These are phyloP conservation scores for Annulohypoxylon stygium DNA, from an alignment of 495 filamentous ascomycete genomes.

Conservation along the genomic window DNA sequence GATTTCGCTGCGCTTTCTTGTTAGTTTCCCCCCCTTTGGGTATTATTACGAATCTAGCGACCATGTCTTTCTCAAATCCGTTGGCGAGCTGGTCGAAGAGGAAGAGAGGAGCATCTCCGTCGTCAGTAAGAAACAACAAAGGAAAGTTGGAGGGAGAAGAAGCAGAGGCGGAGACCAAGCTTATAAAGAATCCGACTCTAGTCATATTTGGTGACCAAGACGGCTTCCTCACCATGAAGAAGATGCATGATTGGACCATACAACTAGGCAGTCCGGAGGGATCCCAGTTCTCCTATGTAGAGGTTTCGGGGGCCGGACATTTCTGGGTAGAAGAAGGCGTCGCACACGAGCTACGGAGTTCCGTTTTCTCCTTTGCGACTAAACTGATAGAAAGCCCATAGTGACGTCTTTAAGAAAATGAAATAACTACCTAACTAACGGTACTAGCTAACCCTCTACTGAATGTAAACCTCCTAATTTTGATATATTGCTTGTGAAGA, in stretches of 20 bases:
- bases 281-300: conserved; percentile 64
- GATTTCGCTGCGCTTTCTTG: conserved; percentile 71
- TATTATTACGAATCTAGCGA: conserved; percentile 69
- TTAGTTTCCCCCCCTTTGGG: conserved; percentile 84
- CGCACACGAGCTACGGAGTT: conserved; percentile 66
- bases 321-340: conserved; percentile 82
- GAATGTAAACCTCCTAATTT: no score
- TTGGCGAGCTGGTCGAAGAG: conserved; percentile 38
- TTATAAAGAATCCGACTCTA: conserved; percentile 70
- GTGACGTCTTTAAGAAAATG: not conserved
- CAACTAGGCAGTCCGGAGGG: conserved; percentile 60
- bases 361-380: conserved; percentile 38
- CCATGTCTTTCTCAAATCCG: conserved; percentile 60
- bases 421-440: no score
- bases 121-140: conserved; percentile 10
- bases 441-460: not conserved
- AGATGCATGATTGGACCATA: conserved; percentile 77
- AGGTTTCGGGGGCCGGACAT: conserved; percentile 80
- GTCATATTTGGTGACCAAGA: conserved; percentile 85
- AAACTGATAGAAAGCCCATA: conserved; percentile 6
- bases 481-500: no score
- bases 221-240: conserved; percentile 76
- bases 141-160: conserved; percentile 48
- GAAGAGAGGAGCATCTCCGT: conserved; percentile 8
- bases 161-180: conserved; percentile 63